phyloP scores from a whole-genome alignment of 2,329 filamentous ascomycete genomes.

The Sporothrix inflata region DNA sequence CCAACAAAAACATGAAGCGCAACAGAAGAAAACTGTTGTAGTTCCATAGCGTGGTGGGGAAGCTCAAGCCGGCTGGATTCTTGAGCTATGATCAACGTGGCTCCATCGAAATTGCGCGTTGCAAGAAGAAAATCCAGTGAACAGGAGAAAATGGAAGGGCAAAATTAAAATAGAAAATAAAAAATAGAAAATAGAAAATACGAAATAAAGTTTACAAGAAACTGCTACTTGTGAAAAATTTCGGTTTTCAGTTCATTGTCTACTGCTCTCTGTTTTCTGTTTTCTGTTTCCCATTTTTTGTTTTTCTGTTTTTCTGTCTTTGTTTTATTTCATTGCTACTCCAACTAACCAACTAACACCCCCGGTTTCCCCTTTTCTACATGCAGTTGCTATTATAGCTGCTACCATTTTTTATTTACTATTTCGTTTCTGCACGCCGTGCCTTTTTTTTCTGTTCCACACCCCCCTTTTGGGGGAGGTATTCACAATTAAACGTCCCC shows the following conservation, averaged over 20 bases:
- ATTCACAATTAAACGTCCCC: slow-evolving; percentile 12
- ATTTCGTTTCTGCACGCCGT: neutral
- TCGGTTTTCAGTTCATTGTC: neutral
- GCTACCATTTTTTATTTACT: slow-evolving; percentile 8
- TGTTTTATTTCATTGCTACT: neutral
- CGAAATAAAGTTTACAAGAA: neutral
- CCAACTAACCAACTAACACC: slow-evolving; percentile 14
- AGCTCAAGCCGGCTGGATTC: slow-evolving; percentile 36
- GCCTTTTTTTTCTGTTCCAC: slow-evolving; percentile 6
- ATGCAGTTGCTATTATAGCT: slow-evolving; percentile 1
- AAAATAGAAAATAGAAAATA: slow-evolving; percentile 28
- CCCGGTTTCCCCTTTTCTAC: slow-evolving; percentile 21
- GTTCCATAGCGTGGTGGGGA: slow-evolving; percentile 26
- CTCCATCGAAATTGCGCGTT: slow-evolving; percentile 38
- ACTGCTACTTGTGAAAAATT: neutral
- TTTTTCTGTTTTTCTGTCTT: neutral
- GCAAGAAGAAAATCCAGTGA: slow-evolving; percentile 19
- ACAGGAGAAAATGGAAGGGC: slow-evolving; percentile 35
- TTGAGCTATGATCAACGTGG: slow-evolving; percentile 44
- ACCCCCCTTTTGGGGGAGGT: slow-evolving; percentile 3
- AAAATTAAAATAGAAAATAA: slow-evolving; percentile 33
- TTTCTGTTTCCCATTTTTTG: neutral
- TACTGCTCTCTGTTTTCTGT: neutral
- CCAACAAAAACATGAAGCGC: neutral
- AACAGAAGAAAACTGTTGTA: neutral